Percentiles rank a stretch among this genome's conserved stretches.
Conservation (phyloP, 495 filamentous ascomycete species). For the Penicillium cinerascens region DNA sequence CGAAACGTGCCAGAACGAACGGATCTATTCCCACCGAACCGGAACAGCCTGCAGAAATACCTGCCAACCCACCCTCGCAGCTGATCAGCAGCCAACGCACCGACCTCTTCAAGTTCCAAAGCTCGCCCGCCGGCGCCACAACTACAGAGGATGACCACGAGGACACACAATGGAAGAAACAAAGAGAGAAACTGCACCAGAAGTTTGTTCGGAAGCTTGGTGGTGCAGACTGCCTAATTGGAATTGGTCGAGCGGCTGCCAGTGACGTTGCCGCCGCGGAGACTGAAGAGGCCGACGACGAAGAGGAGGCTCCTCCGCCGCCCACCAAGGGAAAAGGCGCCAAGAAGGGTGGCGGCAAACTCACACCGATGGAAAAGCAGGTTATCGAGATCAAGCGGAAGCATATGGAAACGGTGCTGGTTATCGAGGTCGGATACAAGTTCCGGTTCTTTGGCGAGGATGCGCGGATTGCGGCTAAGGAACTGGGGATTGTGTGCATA, state of each 20-base stretch:
- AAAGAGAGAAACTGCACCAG: conserved; percentile 71
- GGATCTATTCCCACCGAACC: conserved; percentile 12
- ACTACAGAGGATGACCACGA: conserved; percentile 39
- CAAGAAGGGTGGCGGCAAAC: conserved; percentile 68
- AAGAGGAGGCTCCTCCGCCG: conserved; percentile 50
- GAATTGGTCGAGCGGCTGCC: conserved; percentile 57
- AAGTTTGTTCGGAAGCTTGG: conserved; percentile 90
- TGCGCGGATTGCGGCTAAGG: conserved; percentile 83
- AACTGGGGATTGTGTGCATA: conserved; percentile 93
- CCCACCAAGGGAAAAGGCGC: conserved; percentile 52
- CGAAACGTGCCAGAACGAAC: conserved; percentile 36
- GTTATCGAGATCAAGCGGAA: conserved; percentile 90
- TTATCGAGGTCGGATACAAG: conserved; percentile 97
- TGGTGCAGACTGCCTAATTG: conserved; percentile 71
- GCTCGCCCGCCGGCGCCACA: conserved; percentile 26
- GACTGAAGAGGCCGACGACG: conserved; percentile 47
- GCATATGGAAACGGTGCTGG: conserved; percentile 81
- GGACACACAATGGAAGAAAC: conserved; percentile 40
- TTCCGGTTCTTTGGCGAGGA: conserved; percentile 98
- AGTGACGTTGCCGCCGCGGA: conserved; percentile 54
- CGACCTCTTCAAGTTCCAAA: conserved; percentile 41
- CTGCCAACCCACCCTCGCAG: conserved; percentile 12
- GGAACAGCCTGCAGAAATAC: conserved; percentile 8
- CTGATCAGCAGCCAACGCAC: conserved; percentile 33
- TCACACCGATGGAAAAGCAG: conserved; percentile 94